These are phyloP conservation scores for Cercophora samala DNA, from an alignment of 495 filamentous ascomycete species.

Conservation along the genomic window DNA sequence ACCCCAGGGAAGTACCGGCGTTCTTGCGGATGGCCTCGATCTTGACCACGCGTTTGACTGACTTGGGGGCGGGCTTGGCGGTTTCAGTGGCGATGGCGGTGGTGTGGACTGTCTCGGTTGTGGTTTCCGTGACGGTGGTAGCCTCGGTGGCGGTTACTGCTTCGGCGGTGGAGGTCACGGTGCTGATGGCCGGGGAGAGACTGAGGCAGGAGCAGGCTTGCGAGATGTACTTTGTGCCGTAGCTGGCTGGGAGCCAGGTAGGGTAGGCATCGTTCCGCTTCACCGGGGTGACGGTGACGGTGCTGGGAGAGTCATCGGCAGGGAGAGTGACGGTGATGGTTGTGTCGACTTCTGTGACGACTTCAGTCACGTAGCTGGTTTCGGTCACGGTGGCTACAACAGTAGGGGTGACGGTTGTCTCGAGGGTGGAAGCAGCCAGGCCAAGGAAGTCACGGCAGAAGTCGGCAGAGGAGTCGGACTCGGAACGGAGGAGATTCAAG, in stretches of 20 bases:
- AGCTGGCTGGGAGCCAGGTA: slow-evolving; percentile 13
- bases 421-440: background rate
- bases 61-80: background rate
- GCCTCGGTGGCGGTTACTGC: background rate
- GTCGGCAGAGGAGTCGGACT: too few relatives aligned
- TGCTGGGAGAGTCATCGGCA: background rate
- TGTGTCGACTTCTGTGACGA: slow-evolving; percentile 1
- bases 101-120: slow-evolving; percentile 5
- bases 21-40: slow-evolving; percentile 14
- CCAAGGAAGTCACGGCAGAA: slow-evolving; percentile 8
- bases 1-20: slow-evolving; percentile 3
- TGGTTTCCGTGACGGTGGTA: background rate
- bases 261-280: slow-evolving; percentile 15
- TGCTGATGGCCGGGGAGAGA: slow-evolving; percentile 8
- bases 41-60: background rate
- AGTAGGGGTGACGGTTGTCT: slow-evolving; percentile 1
- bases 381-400: slow-evolving; percentile 4
- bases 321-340: slow-evolving; percentile 9
- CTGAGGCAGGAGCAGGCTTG: slow-evolving; percentile 18
- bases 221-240: slow-evolving; percentile 9
- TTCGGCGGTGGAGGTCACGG: slow-evolving; percentile 13
- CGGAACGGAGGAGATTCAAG: too few relatives aligned
- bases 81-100: slow-evolving; percentile 15
- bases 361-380: slow-evolving; percentile 4
- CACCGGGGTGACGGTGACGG: background rate